Evolutionary conservation across 768 basidiomycete species (phyloP), one percentile per base, ranked within the genome.

Genomic region (Mycena leptocephala): DNA sequence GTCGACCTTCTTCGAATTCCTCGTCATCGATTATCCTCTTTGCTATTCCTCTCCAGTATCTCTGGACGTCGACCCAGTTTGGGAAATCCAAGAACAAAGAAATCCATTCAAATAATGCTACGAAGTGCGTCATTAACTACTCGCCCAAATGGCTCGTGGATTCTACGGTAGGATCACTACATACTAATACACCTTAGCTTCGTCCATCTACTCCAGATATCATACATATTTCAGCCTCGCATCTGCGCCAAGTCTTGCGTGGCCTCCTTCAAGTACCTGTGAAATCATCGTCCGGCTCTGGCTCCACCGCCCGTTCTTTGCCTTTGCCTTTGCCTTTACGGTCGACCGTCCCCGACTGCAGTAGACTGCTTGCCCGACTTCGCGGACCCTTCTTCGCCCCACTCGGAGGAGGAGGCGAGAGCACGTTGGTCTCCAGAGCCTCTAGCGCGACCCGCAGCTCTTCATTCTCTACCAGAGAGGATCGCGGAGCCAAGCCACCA

Each of bases 271-370:
- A 77, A 43, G 26, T 67, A 71, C 35, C 32, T 56, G 72, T 72
- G 13, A 77, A 62, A 30, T 77, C 72, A 53, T 68, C 76, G 11
- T 77, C 68, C 33, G 22, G 24, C 43, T 70, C 67, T 5, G 43
- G 61, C 43, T 77, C 58, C 46, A 58, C 43, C 56, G 70, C 64
- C 10, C 66, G 43, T 30, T 37, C 69, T 39, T 77, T 77, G 22
- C 77, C 74, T 46, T 78, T 77, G 22, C 77, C 74, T 46, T 78
- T 76, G 43, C 77, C 77, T 51, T 78, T 78, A 24, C 70, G 64
- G 48, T 69, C 66, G 26, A n/a, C 51, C 64, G 58, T 68, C 48
- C n/a, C 39, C 55, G 69, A 11, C 65, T 72, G 70, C 58, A 72
- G 28, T 22, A 76, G 58, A 59, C 75, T 76, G 41, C 69, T 58